Evolutionary conservation across 2,329 filamentous ascomycete species (phyloP).

Genomic region (Ophiostoma angusticollis): DNA sequence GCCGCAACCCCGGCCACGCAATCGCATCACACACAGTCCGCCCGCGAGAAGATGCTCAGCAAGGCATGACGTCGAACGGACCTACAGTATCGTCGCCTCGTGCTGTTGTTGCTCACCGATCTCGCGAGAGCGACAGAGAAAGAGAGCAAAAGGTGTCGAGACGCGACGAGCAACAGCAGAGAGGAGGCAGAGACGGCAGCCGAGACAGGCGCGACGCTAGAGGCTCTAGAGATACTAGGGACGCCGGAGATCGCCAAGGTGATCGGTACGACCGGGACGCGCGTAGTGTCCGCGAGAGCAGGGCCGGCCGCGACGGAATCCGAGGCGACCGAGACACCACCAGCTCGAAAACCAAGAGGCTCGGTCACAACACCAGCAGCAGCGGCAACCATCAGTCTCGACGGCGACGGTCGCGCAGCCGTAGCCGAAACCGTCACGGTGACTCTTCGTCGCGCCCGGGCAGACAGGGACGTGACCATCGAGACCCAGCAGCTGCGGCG

Average conservation of each 20-base stretch:
- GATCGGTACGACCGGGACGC: neutral
- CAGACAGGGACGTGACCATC: constrained; percentile 13
- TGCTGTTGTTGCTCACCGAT: constrained; percentile 18
- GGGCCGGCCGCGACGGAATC: neutral
- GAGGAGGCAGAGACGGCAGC: constrained; percentile 7
- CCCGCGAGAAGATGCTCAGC: constrained; percentile 22
- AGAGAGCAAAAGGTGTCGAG: too few relatives aligned
- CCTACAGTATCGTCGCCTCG: constrained; percentile 14
- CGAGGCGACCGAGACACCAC: constrained; percentile 1
- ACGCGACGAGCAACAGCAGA: neutral
- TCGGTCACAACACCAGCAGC: constrained; percentile 6
- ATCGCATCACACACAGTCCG: constrained; percentile 16
- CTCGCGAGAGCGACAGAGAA: constrained; percentile 13
- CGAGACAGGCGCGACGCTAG: constrained; percentile 3
- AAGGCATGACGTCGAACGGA: constrained; percentile 24
- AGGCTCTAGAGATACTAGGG: too few relatives aligned
- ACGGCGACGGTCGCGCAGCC: constrained; percentile 19
- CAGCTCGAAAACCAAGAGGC: constrained; percentile 14
- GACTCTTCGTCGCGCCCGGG: constrained; percentile 6
- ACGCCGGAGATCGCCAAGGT: neutral
- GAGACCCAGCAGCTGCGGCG: neutral
- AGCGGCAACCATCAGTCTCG: constrained; percentile 15
- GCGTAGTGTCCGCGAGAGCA: constrained; percentile 2
- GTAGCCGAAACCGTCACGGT: constrained; percentile 19
- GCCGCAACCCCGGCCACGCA: constrained; percentile 21